Base-by-base conservation (phyloP, 2,329 filamentous ascomycete genomes). In the Talaromyces sp. region DNA sequence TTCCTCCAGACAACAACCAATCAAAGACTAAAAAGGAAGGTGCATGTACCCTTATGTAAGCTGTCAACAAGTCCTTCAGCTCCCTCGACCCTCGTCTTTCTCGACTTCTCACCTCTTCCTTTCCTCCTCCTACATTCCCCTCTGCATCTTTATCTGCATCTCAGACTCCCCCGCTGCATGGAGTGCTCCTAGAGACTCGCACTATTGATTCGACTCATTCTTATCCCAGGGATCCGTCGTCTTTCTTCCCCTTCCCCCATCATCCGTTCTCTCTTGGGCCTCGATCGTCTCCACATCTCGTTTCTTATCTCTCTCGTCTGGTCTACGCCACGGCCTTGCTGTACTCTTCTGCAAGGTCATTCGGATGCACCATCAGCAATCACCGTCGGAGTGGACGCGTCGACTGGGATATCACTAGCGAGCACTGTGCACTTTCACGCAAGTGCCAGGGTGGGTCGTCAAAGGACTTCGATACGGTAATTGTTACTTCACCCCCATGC, bases 271-370 rank as follows among this genome's bases (percentile, higher is more conserved):
- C 47, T 40, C 45, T 29, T 13, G 17, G n/a, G 25, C 7, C 17
- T 31, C 19, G 17, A 5, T 51, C n/a, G 31, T 45, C 29, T 47
- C 45, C 34, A 43, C 63, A 22, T 47, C 49, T 51, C 43, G 56
- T 25, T 47, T 10, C 25, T 53, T 58, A 25, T 40, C 38, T 29
- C 45, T 25, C 61, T 43, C 47, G 40, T 45, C 51, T 45, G 31
- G 61, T 19, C 54, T 36, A 53, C 54, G 61, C 15, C 40, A 38
- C 29, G 38, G 45, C 65, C 65, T 59, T 59, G 31, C 58, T 38
- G 60, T 63, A 29, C n/a, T 61, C 56, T 40, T 25, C 65, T 67
- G 65, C 65, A 67, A 67, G 65, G 65, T 58, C 27, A 63, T 63
- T 51, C 31, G 25, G 25, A 56, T 49, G 38, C 45, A 53, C 63